phyloP scores from a whole-genome alignment of 805 yeast species.

The Spathaspora girioi region DNA sequence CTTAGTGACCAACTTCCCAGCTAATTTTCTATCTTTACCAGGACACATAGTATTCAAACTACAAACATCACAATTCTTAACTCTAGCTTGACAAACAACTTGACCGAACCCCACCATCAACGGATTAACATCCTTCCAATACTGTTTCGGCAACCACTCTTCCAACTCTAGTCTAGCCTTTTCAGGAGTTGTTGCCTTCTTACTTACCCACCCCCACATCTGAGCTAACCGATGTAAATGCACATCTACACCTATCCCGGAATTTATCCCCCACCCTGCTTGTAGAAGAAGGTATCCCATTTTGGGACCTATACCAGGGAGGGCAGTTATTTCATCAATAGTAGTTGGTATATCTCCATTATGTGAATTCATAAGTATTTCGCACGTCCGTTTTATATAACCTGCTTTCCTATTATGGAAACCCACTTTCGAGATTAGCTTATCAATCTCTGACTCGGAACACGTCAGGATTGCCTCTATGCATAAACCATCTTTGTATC shows the following conservation, averaged over 20 bases:
- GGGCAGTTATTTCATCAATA: constrained; percentile 55
- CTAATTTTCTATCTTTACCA: constrained; percentile 47
- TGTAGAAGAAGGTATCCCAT: constrained; percentile 85
- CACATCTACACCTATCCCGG: constrained; percentile 93
- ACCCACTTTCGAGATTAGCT: constrained; percentile 74
- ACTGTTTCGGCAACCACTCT: constrained; percentile 65
- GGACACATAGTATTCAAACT: constrained; percentile 55
- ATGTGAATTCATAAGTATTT: constrained; percentile 45
- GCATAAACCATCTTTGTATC: constrained; percentile 49
- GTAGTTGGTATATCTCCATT: constrained; percentile 71
- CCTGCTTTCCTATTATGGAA: constrained; percentile 78
- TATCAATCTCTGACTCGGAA: constrained; percentile 57
- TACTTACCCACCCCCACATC: constrained; percentile 74
- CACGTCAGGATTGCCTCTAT: constrained; percentile 50
- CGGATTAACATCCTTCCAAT: constrained; percentile 86
- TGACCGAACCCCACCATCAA: constrained; percentile 92
- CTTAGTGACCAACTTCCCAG: constrained; percentile 23
- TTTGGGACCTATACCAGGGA: constrained; percentile 96
- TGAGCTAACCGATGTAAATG: constrained; percentile 80
- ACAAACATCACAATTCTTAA: constrained; percentile 70
- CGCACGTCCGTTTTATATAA: constrained; percentile 61
- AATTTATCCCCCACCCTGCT: constrained; percentile 71
- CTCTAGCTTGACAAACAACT: constrained; percentile 72
- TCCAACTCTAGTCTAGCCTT: constrained; percentile 66
- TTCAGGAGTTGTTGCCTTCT: constrained; percentile 62